These are phyloP conservation scores for Candida bentonensis DNA, from an alignment of 805 yeast genomes.

Conservation along the genomic window DNA sequence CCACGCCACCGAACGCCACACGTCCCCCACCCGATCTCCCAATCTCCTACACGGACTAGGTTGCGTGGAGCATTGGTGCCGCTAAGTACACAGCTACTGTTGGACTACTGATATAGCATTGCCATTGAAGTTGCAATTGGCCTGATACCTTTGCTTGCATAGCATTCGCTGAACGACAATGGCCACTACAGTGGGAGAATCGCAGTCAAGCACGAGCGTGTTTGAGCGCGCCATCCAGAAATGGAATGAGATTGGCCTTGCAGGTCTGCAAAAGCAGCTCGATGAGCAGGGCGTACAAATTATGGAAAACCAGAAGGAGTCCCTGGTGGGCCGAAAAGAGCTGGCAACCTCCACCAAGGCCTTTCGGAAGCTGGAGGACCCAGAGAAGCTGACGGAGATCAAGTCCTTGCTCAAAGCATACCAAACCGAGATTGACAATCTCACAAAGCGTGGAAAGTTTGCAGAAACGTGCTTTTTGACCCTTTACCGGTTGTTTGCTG, in stretches of 20 bases:
- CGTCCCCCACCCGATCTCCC: no score
- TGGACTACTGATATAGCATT: no score
- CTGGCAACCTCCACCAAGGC: constrained; percentile 76
- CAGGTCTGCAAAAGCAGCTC: constrained; percentile 52
- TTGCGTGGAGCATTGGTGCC: no score
- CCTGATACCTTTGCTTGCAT: no score
- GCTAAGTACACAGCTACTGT: no score
- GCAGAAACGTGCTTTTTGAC: constrained; percentile 64
- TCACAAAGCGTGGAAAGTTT: constrained; percentile 63
- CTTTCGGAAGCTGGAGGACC: constrained; percentile 59
- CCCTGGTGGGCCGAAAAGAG: constrained; percentile 57
- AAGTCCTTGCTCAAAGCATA: constrained; percentile 59
- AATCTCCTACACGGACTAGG: no score
- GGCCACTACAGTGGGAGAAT: no score
- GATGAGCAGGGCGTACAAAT: constrained; percentile 66
- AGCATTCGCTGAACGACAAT: no score
- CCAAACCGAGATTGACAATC: constrained; percentile 74
- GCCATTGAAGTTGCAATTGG: no score
- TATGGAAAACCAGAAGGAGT: constrained; percentile 52
- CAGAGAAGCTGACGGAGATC: constrained; percentile 49
- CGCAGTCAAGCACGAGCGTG: not conserved
- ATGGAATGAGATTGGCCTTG: constrained; percentile 66
- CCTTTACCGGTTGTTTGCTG: constrained; percentile 62
- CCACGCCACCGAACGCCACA: no score
- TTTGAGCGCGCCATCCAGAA: constrained; percentile 49